Conservation (phyloP, 257 asterid genomes). For the Primulina eburnea region DNA sequence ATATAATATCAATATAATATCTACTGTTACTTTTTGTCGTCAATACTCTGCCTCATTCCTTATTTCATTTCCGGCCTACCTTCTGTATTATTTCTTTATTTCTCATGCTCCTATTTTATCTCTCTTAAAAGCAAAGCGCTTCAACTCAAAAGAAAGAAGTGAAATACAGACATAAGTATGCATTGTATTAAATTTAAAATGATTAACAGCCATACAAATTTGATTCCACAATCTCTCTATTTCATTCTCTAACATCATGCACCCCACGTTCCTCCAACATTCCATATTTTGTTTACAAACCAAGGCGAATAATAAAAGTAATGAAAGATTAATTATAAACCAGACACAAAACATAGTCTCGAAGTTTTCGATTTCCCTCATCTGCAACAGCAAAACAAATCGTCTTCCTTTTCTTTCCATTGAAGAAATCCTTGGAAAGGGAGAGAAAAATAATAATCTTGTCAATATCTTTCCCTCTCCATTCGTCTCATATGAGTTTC, state of each 20-base stretch:
- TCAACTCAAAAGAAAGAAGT: no score
- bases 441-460: slow-evolving; percentile 3
- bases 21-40: no score
- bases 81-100: no score
- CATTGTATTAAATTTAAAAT: slow-evolving; percentile 5
- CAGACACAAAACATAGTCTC: slow-evolving; percentile 5
- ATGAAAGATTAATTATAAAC: neutral
- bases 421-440: slow-evolving; percentile 16
- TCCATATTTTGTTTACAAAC: slow-evolving; percentile 23
- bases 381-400: neutral
- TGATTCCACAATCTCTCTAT: slow-evolving; percentile 17
- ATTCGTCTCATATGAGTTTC: slow-evolving; percentile 4
- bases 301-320: neutral
- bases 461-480: neutral
- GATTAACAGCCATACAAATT: neutral
- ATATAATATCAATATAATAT: no score
- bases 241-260: slow-evolving; percentile 31
- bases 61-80: no score
- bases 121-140: no score
- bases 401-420: neutral
- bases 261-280: slow-evolving; percentile 41
- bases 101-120: no score
- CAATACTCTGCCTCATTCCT: no score
- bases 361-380: slow-evolving; percentile 2
- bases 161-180: no score